Base-by-base conservation (phyloP, 2,329 filamentous ascomycete genomes). In the Trichoderma oligosporum region DNA sequence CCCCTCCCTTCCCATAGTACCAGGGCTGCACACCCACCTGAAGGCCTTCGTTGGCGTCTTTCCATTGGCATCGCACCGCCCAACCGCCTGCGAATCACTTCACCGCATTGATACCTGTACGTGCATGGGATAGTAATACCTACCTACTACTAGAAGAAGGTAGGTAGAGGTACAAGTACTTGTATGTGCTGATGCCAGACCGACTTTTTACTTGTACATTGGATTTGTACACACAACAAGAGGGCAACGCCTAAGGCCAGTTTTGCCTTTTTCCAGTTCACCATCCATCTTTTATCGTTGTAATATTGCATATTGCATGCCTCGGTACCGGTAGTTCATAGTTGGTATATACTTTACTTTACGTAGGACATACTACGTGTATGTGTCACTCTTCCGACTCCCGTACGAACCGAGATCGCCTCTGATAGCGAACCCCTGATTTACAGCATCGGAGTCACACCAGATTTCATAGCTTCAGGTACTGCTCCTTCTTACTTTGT, bases 341-440 rank as follows among this genome's bases (percentile, higher is more conserved):
- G n/a, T n/a, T n/a, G n/a, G n/a, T 36, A 36, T 16, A 36, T 36
- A 36, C 35, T 36, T 14, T 36, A 36, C 35, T 18, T 39, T 39
- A 16, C 11, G 20, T 42, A 11, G 16, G n/a, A 42, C 38, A 25
- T 12, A 29, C n/a, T n/a, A n/a, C n/a, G n/a, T n/a, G n/a, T n/a
- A 16, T 7, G 24, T 6, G 22, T 46, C 12, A 18, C 24, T 14
- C 22, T 12, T 22, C 16, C 29, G 39, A n/a, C n/a, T n/a, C 51
- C 38, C 42, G 41, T 22, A 45, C 41, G 31, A 45, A 36, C 51
- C 51, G 41, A 54, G 31, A 54, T 54, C 29, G 51, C 7, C 24
- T 54, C 51, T 45, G n/a, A n/a, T n/a, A 20, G 38, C 41, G 41
- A 46, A 20, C 51, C 51, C 51, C 41, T 54, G 51, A 54, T 45